Evolutionary conservation across 2,329 filamentous ascomycete genomes (phyloP).

Genomic region (Fusarium nelsonii): DNA sequence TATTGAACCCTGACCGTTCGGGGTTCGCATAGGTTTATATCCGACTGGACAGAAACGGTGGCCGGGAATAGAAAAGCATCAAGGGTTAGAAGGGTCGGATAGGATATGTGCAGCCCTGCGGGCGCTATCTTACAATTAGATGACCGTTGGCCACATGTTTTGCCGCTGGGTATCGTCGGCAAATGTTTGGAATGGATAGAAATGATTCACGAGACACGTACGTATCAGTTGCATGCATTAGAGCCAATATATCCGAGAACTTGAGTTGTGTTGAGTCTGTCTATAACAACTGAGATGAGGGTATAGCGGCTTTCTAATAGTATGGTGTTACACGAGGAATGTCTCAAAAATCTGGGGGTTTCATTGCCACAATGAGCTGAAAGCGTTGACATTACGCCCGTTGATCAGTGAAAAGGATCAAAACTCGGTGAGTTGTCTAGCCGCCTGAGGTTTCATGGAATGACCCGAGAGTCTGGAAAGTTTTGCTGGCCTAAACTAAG

Average conservation of each 20-base stretch:
- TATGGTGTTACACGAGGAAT: constrained; percentile 5
- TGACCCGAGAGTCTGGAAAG: constrained; percentile 35
- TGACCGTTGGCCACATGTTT: constrained; percentile 15
- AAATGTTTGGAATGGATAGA: constrained; percentile 1
- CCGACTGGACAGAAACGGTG: constrained; percentile 1
- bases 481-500: constrained; percentile 1
- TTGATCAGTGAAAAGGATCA: neutral
- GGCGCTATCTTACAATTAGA: constrained; percentile 22
- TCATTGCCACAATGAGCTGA: constrained; percentile 3
- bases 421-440: neutral
- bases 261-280: neutral
- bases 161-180: constrained; percentile 6
- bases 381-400: constrained; percentile 14
- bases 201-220: constrained; percentile 1
- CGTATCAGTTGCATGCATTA: neutral
- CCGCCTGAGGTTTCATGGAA: constrained; percentile 27
- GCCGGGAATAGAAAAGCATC: constrained; percentile 9
- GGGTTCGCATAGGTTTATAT: neutral
- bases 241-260: neutral
- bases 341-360: constrained; percentile 4
- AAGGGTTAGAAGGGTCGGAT: constrained; percentile 21
- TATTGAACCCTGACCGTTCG: neutral
- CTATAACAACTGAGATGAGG: neutral
- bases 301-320: neutral
- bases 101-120: constrained; percentile 34